Percentiles rank a stretch among this genome's conserved stretches.
Evolutionary conservation across 306 rosid genomes (phyloP).

Genomic region (Hippophae gyantsensis): DNA sequence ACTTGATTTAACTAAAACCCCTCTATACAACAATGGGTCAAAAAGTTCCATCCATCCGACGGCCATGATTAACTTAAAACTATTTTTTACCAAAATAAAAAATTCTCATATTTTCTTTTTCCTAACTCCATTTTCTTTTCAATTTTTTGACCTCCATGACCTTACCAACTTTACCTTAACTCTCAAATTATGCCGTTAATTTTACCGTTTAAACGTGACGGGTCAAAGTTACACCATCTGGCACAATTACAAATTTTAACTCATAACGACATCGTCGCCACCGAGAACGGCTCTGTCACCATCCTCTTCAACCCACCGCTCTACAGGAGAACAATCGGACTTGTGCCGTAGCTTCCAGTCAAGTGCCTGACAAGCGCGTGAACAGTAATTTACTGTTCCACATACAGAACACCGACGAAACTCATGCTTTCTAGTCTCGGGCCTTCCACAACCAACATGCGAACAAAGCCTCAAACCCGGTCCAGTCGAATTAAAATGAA

Average conservation of each 20-base stretch:
- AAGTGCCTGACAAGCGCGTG: slow-evolving; percentile 95
- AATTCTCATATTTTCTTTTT: slow-evolving; percentile 22
- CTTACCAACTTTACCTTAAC: neutral
- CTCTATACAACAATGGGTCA: slow-evolving; percentile 17
- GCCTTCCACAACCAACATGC: slow-evolving; percentile 82
- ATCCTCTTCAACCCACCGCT: slow-evolving; percentile 56
- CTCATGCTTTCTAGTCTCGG: slow-evolving; percentile 76
- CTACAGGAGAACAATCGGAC: slow-evolving; percentile 60
- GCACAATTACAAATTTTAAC: slow-evolving; percentile 28
- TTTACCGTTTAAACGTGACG: slow-evolving; percentile 1
- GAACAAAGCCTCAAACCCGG: slow-evolving; percentile 57
- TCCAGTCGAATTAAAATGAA: slow-evolving; percentile 32
- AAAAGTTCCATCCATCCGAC: slow-evolving; percentile 10
- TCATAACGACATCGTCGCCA: slow-evolving; percentile 24
- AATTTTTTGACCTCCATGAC: neutral
- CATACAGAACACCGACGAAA: slow-evolving; percentile 90
- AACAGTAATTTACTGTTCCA: slow-evolving; percentile 73
- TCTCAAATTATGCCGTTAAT: slow-evolving; percentile 15
- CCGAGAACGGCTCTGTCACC: slow-evolving; percentile 29
- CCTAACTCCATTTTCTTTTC: neutral
- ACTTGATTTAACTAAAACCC: slow-evolving; percentile 6
- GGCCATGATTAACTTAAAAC: slow-evolving; percentile 17
- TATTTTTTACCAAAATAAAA: slow-evolving; percentile 15
- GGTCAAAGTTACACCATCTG: neutral
- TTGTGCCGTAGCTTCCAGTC: slow-evolving; percentile 93